phyloP scores from a whole-genome alignment of 2,329 filamentous ascomycete species.

The Thermoascus crustaceus region DNA sequence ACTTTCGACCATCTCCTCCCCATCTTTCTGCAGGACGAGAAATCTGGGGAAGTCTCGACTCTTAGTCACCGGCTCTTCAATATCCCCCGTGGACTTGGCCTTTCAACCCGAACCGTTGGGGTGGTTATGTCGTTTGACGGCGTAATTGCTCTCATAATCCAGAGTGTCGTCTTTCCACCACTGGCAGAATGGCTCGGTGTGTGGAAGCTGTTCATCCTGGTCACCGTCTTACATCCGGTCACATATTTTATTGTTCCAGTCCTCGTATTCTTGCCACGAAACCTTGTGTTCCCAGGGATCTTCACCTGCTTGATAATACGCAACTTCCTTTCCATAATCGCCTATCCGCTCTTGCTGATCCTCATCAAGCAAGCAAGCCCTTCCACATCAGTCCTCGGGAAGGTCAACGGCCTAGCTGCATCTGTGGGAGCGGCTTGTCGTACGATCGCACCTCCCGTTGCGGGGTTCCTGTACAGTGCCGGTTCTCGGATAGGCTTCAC shows the following conservation, averaged over 20 bases:
- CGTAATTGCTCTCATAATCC: conserved; percentile 62
- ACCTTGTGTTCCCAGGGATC: conserved; percentile 51
- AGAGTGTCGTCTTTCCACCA: conserved; percentile 61
- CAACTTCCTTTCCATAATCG: conserved; percentile 60
- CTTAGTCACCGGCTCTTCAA: conserved; percentile 41
- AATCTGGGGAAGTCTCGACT: conserved; percentile 24
- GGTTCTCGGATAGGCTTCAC: conserved; percentile 51
- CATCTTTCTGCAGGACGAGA: conserved; percentile 78
- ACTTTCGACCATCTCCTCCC: conserved; percentile 86
- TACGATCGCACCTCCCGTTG: conserved; percentile 61
- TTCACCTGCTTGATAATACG: conserved; percentile 59
- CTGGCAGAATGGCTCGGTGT: conserved; percentile 57
- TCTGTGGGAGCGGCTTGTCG: conserved; percentile 63
- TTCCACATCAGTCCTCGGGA: conserved; percentile 53
- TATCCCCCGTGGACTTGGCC: conserved; percentile 57
- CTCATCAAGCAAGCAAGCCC: conserved; percentile 65
- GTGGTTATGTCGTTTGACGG: conserved; percentile 63
- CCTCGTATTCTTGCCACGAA: conserved; percentile 49
- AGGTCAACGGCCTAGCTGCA: conserved; percentile 65
- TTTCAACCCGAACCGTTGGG: conserved; percentile 59
- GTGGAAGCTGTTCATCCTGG: conserved; percentile 58
- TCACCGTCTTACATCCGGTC: conserved; percentile 58
- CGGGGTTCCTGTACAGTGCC: conserved; percentile 58
- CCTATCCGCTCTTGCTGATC: conserved; percentile 61
- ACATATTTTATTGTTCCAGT: conserved; percentile 64